phyloP scores from a whole-genome alignment of 768 basidiomycete genomes.

The Pleurotus cornucopiae region DNA sequence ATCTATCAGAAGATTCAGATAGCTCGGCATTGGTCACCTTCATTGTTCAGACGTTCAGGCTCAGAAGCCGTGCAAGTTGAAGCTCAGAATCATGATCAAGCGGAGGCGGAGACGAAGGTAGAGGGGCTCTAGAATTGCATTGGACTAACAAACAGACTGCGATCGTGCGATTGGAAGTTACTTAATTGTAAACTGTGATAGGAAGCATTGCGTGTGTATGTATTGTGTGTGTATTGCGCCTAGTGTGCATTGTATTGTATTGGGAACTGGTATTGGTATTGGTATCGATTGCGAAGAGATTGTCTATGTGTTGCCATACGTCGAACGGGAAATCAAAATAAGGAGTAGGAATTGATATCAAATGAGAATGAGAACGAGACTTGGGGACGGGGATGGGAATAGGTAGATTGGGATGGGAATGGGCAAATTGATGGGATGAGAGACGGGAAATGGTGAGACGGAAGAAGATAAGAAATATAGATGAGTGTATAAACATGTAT shows the following conservation, averaged over 20 bases:
- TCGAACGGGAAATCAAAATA: not conserved
- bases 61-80: too few species aligned
- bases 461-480: not conserved
- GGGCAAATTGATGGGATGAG: not conserved
- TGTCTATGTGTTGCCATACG: not conserved
- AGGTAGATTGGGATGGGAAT: not conserved
- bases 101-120: too few species aligned
- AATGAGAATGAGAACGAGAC: not conserved
- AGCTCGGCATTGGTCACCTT: too few species aligned
- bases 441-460: not conserved
- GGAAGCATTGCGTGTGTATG: not conserved
- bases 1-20: too few species aligned
- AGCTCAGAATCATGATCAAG: too few species aligned
- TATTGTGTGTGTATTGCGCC: not conserved
- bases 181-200: not conserved
- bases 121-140: too few species aligned
- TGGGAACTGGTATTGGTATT: not conserved
- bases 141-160: too few species aligned
- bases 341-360: not conserved
- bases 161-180: not conserved
- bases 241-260: not conserved
- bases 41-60: too few species aligned
- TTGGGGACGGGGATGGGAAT: not conserved
- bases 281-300: not conserved
- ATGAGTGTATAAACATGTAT: not conserved